Percentiles rank a stretch among this genome's conserved stretches.
Evolutionary conservation across 2,329 filamentous ascomycete species (phyloP).

Genomic region (Orbilia brochopaga): DNA sequence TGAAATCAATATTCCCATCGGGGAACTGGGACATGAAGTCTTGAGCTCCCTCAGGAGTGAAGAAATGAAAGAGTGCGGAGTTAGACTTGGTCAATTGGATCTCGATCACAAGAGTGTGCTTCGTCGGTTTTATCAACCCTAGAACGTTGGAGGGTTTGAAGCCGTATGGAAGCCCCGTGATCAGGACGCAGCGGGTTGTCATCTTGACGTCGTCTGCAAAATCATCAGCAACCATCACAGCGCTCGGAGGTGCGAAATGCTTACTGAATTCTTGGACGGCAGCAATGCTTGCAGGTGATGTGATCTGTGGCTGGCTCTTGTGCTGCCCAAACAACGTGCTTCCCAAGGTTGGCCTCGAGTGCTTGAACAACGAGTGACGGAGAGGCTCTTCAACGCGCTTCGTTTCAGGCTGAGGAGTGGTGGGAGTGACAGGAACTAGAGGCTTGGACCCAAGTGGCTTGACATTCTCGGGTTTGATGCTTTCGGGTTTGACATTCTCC

Average conservation of each 20-base stretch:
- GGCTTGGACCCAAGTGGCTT: neutral
- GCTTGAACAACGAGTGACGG: too few species aligned
- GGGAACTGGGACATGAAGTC: slow-evolving; percentile 28
- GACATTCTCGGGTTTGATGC: neutral
- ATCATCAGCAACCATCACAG: neutral
- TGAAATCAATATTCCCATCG: slow-evolving; percentile 10
- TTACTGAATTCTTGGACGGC: slow-evolving; percentile 4
- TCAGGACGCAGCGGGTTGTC: slow-evolving; percentile 18
- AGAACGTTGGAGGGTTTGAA: slow-evolving; percentile 28
- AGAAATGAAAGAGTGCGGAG: slow-evolving; percentile 18
- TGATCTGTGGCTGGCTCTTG: neutral
- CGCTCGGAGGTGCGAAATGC: neutral
- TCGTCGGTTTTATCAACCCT: slow-evolving; percentile 24
- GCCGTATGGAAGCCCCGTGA: slow-evolving; percentile 21
- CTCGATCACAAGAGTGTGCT: slow-evolving; percentile 28
- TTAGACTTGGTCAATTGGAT: slow-evolving; percentile 23
- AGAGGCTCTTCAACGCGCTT: too few species aligned
- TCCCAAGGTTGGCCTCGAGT: too few species aligned
- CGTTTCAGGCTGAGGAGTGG: too few species aligned
- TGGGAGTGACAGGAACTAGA: neutral
- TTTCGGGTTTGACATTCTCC: slow-evolving; percentile 7
- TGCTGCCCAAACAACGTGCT: neutral
- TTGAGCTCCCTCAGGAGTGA: slow-evolving; percentile 15
- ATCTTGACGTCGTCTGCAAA: neutral
- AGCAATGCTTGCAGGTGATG: neutral